A percentile compares a stretch with the other conserved stretches of the same genome.
Conservation (phyloP, 2,329 filamentous ascomycete species). For the Fusarium coicis region DNA sequence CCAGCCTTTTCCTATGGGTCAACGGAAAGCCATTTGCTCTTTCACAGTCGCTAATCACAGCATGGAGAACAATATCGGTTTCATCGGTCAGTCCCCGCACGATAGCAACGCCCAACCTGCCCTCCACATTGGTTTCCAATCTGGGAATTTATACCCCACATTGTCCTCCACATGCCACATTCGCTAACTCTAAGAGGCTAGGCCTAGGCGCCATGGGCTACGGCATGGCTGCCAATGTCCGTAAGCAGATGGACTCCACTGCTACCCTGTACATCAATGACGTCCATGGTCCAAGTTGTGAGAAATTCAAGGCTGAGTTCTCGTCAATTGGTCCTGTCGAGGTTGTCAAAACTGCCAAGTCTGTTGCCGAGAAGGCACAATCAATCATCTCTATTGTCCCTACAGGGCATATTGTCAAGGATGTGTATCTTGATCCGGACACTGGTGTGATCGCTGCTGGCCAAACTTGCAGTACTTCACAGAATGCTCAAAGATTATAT, state of each 20-base stretch:
- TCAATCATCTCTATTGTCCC: slow-evolving; percentile 8
- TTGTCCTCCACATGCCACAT: neutral
- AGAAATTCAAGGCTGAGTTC: neutral
- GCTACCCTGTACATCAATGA: neutral
- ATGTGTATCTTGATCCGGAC: neutral
- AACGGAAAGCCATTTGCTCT: neutral
- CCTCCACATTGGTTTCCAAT: neutral
- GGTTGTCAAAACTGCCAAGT: neutral
- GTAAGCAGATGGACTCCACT: neutral
- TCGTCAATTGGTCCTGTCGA: neutral
- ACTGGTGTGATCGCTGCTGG: slow-evolving; percentile 2
- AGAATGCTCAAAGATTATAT: neutral
- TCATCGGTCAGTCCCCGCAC: neutral
- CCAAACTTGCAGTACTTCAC: neutral
- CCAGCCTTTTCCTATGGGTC: neutral
- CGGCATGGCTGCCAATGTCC: neutral
- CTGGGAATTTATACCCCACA: neutral
- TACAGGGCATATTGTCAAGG: neutral
- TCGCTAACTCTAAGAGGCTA: neutral
- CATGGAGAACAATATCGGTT: neutral
- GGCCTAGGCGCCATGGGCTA: neutral
- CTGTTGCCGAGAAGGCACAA: neutral
- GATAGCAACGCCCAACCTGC: neutral
- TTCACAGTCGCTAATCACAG: neutral
- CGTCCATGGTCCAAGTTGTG: neutral